Evolutionary conservation across 1,139 yeast genomes (phyloP).

Genomic region (Protomyces inouyei): DNA sequence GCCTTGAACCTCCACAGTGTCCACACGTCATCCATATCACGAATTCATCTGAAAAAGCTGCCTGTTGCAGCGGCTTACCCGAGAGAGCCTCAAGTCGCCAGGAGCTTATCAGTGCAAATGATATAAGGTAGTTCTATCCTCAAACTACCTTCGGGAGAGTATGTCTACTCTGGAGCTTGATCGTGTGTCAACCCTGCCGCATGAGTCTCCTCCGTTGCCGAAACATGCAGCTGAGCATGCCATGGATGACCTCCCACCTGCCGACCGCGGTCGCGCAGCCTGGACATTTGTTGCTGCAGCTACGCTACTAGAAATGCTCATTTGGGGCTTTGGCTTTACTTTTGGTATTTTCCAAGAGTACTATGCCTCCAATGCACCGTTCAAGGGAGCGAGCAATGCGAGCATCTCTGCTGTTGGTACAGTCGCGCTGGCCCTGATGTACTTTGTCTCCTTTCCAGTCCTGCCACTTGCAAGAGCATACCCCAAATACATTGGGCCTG

Average conservation of each 20-base stretch:
- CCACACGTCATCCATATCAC: not conserved
- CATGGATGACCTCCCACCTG: not conserved
- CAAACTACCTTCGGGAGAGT: not conserved
- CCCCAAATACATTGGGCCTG: conserved; percentile 5
- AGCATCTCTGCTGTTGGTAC: conserved; percentile 17
- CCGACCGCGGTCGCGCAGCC: not conserved
- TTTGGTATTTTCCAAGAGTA: conserved; percentile 20
- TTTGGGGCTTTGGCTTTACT: conserved; percentile 22
- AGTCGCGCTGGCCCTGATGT: conserved; percentile 13
- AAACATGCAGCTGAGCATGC: not conserved
- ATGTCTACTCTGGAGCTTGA: not conserved
- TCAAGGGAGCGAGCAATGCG: conserved; percentile 1
- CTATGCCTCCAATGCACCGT: conserved; percentile 1
- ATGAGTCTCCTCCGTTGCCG: not conserved
- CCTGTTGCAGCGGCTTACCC: not conserved
- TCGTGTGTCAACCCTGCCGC: not conserved
- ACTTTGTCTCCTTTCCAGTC: conserved; percentile 6
- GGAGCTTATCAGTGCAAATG: no score
- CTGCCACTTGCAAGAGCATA: conserved; percentile 8
- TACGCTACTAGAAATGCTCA: conserved; percentile 14
- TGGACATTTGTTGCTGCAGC: conserved; percentile 9
- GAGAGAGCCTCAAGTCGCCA: not conserved
- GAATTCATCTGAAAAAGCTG: not conserved
- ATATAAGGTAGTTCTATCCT: no score
- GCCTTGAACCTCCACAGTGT: not conserved